Conservation (phyloP, 139 green algal species). For the Pleodorina starrii region DNA sequence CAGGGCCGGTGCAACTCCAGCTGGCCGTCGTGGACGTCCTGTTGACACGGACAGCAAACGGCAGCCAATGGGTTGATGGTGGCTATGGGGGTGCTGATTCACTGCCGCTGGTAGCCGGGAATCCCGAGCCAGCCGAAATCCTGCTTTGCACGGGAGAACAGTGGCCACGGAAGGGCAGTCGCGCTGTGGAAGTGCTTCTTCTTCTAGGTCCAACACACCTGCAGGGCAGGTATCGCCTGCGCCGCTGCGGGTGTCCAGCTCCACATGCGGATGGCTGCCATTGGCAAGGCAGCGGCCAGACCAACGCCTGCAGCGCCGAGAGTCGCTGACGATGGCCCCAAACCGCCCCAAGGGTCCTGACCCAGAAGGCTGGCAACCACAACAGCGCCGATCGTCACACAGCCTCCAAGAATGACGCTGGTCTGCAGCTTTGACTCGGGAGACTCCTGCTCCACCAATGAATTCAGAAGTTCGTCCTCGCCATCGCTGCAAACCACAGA, state of each 20-base stretch:
- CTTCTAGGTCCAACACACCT: no score
- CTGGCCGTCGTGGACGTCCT: conserved; percentile 47
- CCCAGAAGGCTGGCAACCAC: conserved; percentile 30
- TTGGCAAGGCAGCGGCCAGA: conserved; percentile 26
- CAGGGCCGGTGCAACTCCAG: conserved; percentile 50
- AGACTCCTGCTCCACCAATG: conserved; percentile 45
- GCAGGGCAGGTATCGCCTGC: conserved; percentile 38
- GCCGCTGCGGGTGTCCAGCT: conserved; percentile 37
- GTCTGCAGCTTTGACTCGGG: conserved; percentile 52
- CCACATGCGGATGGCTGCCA: conserved; percentile 48
- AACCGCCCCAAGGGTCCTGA: conserved; percentile 58
- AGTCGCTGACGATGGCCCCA: neutral
- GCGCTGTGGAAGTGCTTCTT: no score
- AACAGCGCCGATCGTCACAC: conserved; percentile 11
- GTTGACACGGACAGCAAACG: neutral
- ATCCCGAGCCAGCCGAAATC: no score
- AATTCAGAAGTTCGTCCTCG: conserved; percentile 54
- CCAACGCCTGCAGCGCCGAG: conserved; percentile 8
- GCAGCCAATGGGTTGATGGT: neutral
- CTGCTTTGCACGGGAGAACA: no score
- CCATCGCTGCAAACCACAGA: conserved; percentile 24
- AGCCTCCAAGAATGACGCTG: conserved; percentile 3
- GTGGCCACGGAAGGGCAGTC: neutral
- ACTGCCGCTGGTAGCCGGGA: no score
- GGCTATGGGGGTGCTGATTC: neutral